phyloP scores from a whole-genome alignment of 2,329 filamentous ascomycete species.

The Xylariaceae sp. region DNA sequence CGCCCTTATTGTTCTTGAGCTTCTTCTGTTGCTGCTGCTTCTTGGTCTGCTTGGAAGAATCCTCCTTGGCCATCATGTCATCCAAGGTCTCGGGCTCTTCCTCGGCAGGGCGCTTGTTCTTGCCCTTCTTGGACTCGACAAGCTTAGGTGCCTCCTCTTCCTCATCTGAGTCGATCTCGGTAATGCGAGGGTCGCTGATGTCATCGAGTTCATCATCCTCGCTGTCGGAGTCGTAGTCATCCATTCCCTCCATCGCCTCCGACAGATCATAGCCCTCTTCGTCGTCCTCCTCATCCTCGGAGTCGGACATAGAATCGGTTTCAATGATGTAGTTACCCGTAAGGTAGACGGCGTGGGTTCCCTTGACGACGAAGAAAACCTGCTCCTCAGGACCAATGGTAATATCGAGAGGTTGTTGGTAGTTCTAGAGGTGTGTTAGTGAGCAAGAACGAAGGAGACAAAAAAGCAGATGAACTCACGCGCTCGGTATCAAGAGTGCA shows the following conservation, averaged over 20 bases:
- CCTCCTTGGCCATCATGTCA: conserved; percentile 73
- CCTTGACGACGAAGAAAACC: conserved; percentile 86
- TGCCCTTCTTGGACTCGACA: conserved; percentile 60
- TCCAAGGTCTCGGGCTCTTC: conserved; percentile 67
- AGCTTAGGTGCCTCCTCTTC: conserved; percentile 65
- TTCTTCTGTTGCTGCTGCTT: conserved; percentile 83
- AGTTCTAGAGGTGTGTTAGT: conserved; percentile 55
- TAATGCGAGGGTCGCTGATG: conserved; percentile 73
- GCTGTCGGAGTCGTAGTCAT: conserved; percentile 59
- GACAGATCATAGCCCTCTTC: conserved; percentile 72
- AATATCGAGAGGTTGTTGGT: conserved; percentile 92
- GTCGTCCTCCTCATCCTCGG: conserved; percentile 58
- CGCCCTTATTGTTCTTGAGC: conserved; percentile 96
- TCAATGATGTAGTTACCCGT: conserved; percentile 93
- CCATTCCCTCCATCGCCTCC: conserved; percentile 71
- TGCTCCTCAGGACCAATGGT: conserved; percentile 83
- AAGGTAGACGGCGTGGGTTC: conserved; percentile 84
- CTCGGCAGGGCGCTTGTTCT: conserved; percentile 91
- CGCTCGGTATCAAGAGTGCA: conserved; percentile 93
- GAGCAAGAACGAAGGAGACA: conserved; percentile 24
- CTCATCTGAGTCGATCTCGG: conserved; percentile 75
- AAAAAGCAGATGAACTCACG: conserved; percentile 48
- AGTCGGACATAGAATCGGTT: conserved; percentile 57
- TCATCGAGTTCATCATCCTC: conserved; percentile 74
- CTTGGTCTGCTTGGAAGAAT: conserved; percentile 74